phyloP scores from a whole-genome alignment of 2,329 filamentous ascomycete species.

The Pestalotiopsis sp. region DNA sequence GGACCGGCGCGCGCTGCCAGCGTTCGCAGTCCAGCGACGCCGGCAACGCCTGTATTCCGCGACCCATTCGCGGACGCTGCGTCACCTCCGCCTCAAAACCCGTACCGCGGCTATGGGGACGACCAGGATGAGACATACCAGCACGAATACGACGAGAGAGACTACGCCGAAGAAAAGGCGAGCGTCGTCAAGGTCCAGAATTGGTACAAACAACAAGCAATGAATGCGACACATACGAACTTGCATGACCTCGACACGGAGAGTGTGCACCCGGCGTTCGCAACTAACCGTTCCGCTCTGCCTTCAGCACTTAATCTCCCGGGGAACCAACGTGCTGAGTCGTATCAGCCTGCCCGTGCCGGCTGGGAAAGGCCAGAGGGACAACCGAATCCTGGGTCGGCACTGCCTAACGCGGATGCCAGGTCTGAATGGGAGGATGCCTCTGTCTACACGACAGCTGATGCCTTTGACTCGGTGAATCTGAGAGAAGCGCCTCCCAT shows the following conservation, averaged over 20 bases:
- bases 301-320: neutral
- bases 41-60: neutral
- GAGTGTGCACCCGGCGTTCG: constrained; percentile 4
- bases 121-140: constrained; percentile 5
- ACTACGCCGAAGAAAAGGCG: neutral
- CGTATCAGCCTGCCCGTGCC: neutral
- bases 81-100: neutral
- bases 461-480: neutral
- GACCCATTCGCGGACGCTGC: too few relatives aligned
- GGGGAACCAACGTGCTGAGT: neutral
- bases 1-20: neutral
- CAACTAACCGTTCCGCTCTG: neutral
- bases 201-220: neutral
- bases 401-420: neutral
- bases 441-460: neutral
- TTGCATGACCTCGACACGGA: neutral
- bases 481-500: neutral
- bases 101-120: neutral
- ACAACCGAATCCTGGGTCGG: neutral
- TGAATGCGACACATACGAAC: constrained; percentile 1
- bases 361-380: neutral
- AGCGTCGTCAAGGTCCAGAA: neutral
- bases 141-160: constrained; percentile 5
- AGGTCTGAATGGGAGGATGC: neutral
- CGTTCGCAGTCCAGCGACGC: neutral